phyloP scores from a whole-genome alignment of 2,329 filamentous ascomycete genomes.

The Aspergillus arachidicola region DNA sequence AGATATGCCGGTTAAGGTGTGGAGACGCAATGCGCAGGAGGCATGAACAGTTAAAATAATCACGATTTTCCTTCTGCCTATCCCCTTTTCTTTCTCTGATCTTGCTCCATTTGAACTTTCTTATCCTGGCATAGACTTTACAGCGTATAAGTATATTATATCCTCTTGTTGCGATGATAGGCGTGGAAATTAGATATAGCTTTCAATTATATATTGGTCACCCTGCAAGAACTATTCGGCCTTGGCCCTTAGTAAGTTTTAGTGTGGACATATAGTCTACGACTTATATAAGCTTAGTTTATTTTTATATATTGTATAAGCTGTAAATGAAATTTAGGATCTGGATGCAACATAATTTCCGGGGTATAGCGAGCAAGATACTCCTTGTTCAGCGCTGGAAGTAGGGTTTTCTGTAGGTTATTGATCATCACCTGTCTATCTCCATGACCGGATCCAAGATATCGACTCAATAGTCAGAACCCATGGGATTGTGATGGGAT shows the following conservation, averaged over 20 bases:
- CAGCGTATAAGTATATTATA: not conserved
- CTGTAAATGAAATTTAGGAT: no score
- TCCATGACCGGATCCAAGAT: not conserved
- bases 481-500: no score
- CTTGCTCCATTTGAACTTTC: not conserved
- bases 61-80: conserved; percentile 7
- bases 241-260: no score
- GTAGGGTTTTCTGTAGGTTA: no score
- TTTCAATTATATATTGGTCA: not conserved
- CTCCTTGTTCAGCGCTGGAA: no score
- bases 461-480: not conserved
- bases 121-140: not conserved
- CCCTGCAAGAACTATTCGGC: not conserved
- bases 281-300: no score
- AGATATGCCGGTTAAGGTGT: conserved; percentile 35
- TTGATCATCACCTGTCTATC: no score
- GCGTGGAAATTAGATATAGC: not conserved
- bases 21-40: conserved; percentile 22
- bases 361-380: no score
- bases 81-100: not conserved
- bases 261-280: no score
- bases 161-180: not conserved
- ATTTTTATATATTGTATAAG: no score
- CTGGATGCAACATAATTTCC: no score
- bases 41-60: conserved; percentile 8